phyloP scores from a whole-genome alignment of 352 stramenopile genomes.

The Globisporangium nagaii region DNA sequence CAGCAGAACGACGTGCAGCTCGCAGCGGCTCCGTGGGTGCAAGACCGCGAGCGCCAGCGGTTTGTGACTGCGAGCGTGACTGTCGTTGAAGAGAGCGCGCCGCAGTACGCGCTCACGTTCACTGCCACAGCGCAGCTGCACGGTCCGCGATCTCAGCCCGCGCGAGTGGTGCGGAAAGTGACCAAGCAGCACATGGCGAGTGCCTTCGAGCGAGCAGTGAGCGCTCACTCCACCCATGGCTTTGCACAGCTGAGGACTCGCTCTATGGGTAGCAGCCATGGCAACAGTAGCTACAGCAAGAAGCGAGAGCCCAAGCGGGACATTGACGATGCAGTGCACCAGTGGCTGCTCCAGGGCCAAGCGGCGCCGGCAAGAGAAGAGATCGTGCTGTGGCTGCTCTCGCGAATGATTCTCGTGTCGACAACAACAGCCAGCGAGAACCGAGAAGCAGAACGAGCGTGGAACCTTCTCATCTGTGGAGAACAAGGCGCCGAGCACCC shows the following conservation, averaged over 20 bases:
- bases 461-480: slow-evolving; percentile 15
- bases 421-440: no score
- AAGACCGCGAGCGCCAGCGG: slow-evolving; percentile 13
- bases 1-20: slow-evolving; percentile 12
- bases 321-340: slow-evolving; percentile 21
- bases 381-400: slow-evolving; percentile 49
- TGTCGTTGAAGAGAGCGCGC: slow-evolving; percentile 29
- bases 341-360: slow-evolving; percentile 23
- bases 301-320: not conserved
- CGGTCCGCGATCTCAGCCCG: not conserved
- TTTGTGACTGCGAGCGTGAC: slow-evolving; percentile 14
- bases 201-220: slow-evolving; percentile 33
- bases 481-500: slow-evolving; percentile 1
- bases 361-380: slow-evolving; percentile 36
- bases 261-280: not conserved
- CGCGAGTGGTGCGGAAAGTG: slow-evolving; percentile 16
- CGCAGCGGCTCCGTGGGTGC: slow-evolving; percentile 20
- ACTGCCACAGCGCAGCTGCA: slow-evolving; percentile 4
- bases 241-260: slow-evolving; percentile 5
- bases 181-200: slow-evolving; percentile 45
- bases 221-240: not conserved
- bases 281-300: no score
- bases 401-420: slow-evolving; percentile 32
- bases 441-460: not conserved
- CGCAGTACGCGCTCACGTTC: slow-evolving; percentile 43